phyloP scores from a whole-genome alignment of 2,329 filamentous ascomycete genomes.

The Lachnellula hyalina region DNA sequence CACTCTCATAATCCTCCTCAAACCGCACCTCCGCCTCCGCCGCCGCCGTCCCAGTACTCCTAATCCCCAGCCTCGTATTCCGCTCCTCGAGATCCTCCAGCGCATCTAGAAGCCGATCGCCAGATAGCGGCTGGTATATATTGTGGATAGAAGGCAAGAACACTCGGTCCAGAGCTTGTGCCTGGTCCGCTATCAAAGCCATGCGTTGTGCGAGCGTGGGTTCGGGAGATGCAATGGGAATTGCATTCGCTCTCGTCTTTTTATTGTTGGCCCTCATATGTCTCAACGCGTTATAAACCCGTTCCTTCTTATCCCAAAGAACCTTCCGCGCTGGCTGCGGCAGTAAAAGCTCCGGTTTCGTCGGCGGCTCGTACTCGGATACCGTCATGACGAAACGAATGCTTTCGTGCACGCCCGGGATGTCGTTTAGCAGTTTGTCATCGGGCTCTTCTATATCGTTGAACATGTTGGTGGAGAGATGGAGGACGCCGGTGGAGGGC shows the following conservation, averaged over 20 bases:
- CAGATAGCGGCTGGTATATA: background rate
- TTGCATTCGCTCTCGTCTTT: background rate
- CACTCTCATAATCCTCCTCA: background rate
- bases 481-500: background rate
- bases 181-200: background rate
- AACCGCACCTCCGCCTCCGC: background rate
- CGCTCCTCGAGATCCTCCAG: background rate
- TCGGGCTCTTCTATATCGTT: background rate
- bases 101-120: background rate
- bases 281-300: background rate
- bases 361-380: background rate
- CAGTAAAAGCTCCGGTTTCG: background rate
- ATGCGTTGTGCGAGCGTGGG: background rate
- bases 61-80: background rate
- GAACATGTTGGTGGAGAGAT: background rate
- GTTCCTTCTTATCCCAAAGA: background rate
- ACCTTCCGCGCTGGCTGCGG: background rate
- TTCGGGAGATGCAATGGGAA: background rate
- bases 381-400: background rate
- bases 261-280: no score
- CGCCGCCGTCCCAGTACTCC: background rate
- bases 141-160: background rate
- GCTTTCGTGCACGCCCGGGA: background rate
- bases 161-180: background rate
- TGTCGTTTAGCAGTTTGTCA: background rate